phyloP scores from a whole-genome alignment of 345 rosid species.

The Acer yangbiense region DNA sequence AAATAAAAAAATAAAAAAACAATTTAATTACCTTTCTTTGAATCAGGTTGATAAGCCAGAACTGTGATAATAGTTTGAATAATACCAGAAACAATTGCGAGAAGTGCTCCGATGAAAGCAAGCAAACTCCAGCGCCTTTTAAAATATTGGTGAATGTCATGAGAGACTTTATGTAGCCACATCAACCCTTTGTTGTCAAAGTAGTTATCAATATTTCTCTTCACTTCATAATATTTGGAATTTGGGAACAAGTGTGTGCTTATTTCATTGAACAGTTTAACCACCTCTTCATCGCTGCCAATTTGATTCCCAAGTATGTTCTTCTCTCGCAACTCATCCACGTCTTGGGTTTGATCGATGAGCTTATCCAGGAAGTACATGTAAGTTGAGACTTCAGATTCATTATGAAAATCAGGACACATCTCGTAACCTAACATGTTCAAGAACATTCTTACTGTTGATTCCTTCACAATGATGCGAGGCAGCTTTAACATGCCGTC shows the following conservation, averaged over 20 bases:
- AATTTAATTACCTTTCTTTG: too few species aligned
- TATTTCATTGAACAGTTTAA: constrained; percentile 16
- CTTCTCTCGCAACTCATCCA: background rate
- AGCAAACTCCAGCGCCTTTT: constrained; percentile 1
- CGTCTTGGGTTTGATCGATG: constrained; percentile 15
- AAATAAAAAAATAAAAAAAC: too few species aligned
- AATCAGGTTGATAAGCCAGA: too few species aligned
- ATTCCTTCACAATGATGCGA: constrained; percentile 3
- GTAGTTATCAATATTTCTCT: background rate
- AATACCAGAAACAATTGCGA: background rate
- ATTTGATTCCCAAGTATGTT: background rate
- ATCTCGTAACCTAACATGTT: constrained; percentile 12
- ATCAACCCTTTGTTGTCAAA: background rate
- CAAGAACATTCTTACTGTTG: background rate
- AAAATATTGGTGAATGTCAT: background rate
- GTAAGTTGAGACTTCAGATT: constrained; percentile 3
- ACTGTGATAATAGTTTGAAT: background rate
- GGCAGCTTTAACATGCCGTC: background rate
- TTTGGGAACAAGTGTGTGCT: background rate
- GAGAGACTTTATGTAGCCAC: background rate
- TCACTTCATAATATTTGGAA: background rate
- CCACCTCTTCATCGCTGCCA: constrained; percentile 21
- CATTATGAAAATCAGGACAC: background rate
- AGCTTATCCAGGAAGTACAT: constrained; percentile 9
- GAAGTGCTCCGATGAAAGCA: background rate